Percentiles rank a stretch among this genome's conserved stretches.
phyloP scores from a whole-genome alignment of 2,329 filamentous ascomycete genomes.

The Aspergillus sp. region DNA sequence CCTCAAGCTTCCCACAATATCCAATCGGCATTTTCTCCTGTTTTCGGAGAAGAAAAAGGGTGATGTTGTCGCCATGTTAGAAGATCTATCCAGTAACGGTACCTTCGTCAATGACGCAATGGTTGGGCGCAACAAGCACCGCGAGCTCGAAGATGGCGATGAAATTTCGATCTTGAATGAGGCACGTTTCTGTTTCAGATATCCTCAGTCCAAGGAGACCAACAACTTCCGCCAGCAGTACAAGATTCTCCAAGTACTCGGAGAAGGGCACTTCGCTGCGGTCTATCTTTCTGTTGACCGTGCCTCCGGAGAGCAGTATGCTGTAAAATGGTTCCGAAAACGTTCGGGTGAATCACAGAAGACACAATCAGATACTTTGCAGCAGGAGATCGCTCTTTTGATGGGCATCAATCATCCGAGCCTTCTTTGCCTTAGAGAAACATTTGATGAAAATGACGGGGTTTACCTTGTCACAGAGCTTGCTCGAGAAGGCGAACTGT shows the following conservation, averaged over 20 bases:
- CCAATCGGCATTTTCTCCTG: slow-evolving; percentile 60
- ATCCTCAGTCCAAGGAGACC: slow-evolving; percentile 65
- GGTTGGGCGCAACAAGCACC: slow-evolving; percentile 82
- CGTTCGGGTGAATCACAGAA: slow-evolving; percentile 71
- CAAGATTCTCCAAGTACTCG: slow-evolving; percentile 71
- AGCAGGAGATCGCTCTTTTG: slow-evolving; percentile 91
- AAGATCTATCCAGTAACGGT: slow-evolving; percentile 92
- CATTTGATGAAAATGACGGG: slow-evolving; percentile 82
- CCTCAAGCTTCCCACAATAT: slow-evolving; percentile 70
- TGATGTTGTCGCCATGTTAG: slow-evolving; percentile 61
- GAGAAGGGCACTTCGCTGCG: slow-evolving; percentile 91
- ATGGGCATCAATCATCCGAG: slow-evolving; percentile 97
- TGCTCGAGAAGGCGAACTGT: slow-evolving; percentile 85
- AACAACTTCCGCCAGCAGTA: slow-evolving; percentile 83
- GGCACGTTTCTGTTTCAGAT: slow-evolving; percentile 83
- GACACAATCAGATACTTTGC: slow-evolving; percentile 74
- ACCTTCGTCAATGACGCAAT: slow-evolving; percentile 92
- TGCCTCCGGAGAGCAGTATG: slow-evolving; percentile 69
- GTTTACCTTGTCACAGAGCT: slow-evolving; percentile 89
- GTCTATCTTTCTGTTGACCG: slow-evolving; percentile 89
- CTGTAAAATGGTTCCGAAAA: slow-evolving; percentile 92
- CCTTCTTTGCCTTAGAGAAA: slow-evolving; percentile 86
- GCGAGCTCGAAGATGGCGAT: slow-evolving; percentile 81
- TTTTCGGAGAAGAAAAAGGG: slow-evolving; percentile 51
- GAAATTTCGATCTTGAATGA: slow-evolving; percentile 81